phyloP scores from a whole-genome alignment of 208 protist genomes.

The Crithidia sp. region DNA sequence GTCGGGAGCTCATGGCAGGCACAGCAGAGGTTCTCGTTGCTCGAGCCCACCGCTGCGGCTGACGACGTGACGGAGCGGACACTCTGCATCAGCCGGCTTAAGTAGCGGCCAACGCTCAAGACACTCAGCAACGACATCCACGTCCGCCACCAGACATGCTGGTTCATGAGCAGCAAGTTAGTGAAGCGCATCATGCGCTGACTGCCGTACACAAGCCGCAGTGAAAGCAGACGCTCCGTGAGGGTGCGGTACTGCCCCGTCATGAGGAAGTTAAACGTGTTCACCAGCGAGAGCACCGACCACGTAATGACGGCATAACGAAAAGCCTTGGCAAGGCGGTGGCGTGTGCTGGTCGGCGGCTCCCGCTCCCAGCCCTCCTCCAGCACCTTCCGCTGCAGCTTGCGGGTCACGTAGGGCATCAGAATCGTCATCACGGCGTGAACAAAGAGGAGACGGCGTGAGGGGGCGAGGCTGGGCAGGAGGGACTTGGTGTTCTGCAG shows the following conservation, averaged over 20 bases:
- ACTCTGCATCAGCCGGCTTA: slow-evolving; percentile 55
- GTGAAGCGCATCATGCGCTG: slow-evolving; percentile 82
- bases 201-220: slow-evolving; percentile 87
- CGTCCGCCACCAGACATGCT: slow-evolving; percentile 85
- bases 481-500: slow-evolving; percentile 58
- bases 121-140: slow-evolving; percentile 80
- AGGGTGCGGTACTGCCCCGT: slow-evolving; percentile 88
- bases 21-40: slow-evolving; percentile 70
- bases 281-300: slow-evolving; percentile 70
- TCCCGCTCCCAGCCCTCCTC: slow-evolving; percentile 84
- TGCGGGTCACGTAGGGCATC: slow-evolving; percentile 77
- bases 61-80: slow-evolving; percentile 43
- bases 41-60: slow-evolving; percentile 11
- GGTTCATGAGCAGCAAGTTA: slow-evolving; percentile 89
- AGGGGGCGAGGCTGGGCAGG: slow-evolving; percentile 67
- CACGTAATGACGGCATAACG: slow-evolving; percentile 53
- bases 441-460: slow-evolving; percentile 64
- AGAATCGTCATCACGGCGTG: slow-evolving; percentile 73
- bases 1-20: slow-evolving; percentile 72
- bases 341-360: slow-evolving; percentile 28
- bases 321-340: slow-evolving; percentile 48
- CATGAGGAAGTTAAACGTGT: slow-evolving; percentile 88
- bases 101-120: slow-evolving; percentile 74
- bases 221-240: slow-evolving; percentile 77
- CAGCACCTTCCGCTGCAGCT: slow-evolving; percentile 70